Evolutionary conservation across 495 filamentous ascomycete genomes (phyloP), one percentile per base, ranked within the genome.

Genomic region (Platismatia glauca): DNA sequence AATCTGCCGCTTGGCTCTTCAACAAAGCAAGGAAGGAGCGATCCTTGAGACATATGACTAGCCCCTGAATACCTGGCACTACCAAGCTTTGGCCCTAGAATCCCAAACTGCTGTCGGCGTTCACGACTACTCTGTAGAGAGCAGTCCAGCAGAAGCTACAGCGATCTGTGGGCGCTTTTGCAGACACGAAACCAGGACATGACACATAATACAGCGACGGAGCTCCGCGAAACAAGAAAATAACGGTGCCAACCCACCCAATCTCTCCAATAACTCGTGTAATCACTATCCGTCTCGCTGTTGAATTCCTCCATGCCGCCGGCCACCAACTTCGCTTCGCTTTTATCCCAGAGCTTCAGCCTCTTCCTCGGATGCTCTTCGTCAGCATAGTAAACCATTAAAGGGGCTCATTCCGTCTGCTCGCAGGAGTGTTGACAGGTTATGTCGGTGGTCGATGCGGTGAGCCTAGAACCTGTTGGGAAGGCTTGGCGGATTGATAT

Each of bases 211-310:
- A 53, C 3, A 11, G 29, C 29, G 33, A 33, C 4, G 0, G 7
- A 33, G 24, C 50, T 53, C 7, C 9, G 12, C 0, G n/a, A 20
- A 15, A 34, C 0, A 20, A 4, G 4, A 20, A 34, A 33, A 9
- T 0, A 53, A 66, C 48, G 59, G 27, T 52, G n/a, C 22, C 20
- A 29, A 86, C 89, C 75, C 79, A 96, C 93, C 94, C 94, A 98
- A 77, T 98, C 94, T 75, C 94, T 81, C 94, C 94, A 98, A 77
- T 98, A 98, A 76, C 90, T 96, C 38, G 94, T 96, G 74, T 97
- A 98, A 73, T 97, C 95, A 76, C 92, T 96, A 72, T 98, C 94
- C 18, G 95, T 95, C 73, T 98, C 94, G 69, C 91, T 96, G 64
- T 87, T 92, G 73, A 92, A 97, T 74, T 97, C 94, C 71, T 97